Percentiles rank a stretch among this genome's conserved stretches.
These are phyloP conservation scores for Atalantia buxifolia DNA, from an alignment of 345 rosid species.

Conservation along the genomic window DNA sequence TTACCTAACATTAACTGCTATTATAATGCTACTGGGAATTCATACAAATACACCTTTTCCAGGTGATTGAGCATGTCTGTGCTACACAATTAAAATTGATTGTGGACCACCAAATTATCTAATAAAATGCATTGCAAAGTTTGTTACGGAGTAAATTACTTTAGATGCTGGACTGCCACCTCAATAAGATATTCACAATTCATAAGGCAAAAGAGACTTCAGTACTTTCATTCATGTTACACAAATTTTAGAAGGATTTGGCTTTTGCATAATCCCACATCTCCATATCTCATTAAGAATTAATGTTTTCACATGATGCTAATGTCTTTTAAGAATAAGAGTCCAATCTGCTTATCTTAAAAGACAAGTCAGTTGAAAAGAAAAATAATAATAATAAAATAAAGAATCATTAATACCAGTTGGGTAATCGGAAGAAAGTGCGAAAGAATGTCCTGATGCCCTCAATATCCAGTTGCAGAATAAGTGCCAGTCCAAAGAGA, in stretches of 20 bases:
- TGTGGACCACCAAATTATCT: neutral
- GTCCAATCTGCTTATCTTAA: neutral
- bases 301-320: neutral
- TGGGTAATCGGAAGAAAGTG: slow-evolving; percentile 83
- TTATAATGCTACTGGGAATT: neutral
- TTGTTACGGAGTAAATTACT: neutral
- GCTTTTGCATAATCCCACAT: neutral
- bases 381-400: neutral
- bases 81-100: neutral
- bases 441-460: slow-evolving; percentile 79
- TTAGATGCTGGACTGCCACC: neutral
- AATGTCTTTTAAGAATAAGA: neutral
- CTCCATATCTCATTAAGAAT: neutral
- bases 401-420: slow-evolving; percentile 48
- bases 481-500: slow-evolving; percentile 90
- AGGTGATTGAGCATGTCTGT: neutral
- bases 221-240: neutral
- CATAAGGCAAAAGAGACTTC: neutral
- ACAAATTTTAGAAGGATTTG: neutral
- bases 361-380: neutral
- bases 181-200: neutral
- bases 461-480: slow-evolving; percentile 73
- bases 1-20: neutral
- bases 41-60: neutral
- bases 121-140: neutral